Evolutionary conservation across 2,329 filamentous ascomycete genomes (phyloP).

Genomic region (Venturia effusa): DNA sequence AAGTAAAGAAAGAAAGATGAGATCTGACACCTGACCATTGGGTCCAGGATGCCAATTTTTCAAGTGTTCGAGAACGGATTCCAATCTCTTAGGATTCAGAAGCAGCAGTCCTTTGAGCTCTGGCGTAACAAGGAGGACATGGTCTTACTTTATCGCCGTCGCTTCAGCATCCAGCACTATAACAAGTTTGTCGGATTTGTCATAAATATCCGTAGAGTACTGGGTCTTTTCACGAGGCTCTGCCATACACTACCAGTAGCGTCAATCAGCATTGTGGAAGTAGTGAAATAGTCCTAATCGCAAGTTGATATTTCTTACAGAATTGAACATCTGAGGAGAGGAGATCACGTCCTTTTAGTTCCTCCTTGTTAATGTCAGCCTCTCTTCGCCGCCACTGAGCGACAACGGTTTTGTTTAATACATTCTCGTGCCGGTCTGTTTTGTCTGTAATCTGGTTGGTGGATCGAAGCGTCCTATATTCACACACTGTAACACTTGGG

Average conservation of each 20-base stretch:
- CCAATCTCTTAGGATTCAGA: constrained; percentile 39
- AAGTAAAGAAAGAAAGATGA: constrained; percentile 46
- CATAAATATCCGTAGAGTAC: constrained; percentile 23
- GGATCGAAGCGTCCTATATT: background rate
- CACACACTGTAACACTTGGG: too few species aligned
- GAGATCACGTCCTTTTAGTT: constrained; percentile 2
- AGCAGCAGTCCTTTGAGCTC: constrained; percentile 24
- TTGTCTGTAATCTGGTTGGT: constrained; percentile 15
- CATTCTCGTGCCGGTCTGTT: constrained; percentile 29
- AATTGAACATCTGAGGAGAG: constrained; percentile 9
- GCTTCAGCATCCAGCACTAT: constrained; percentile 33
- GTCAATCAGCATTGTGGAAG: constrained; percentile 13
- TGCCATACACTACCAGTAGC: constrained; percentile 19
- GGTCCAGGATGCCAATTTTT: constrained; percentile 53
- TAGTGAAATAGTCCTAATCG: background rate
- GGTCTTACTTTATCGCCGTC: constrained; percentile 44
- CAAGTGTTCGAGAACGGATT: constrained; percentile 37
- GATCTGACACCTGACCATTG: constrained; percentile 44
- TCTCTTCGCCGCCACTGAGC: constrained; percentile 26
- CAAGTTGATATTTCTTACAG: background rate
- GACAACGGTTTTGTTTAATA: constrained; percentile 24
- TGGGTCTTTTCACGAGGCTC: constrained; percentile 39
- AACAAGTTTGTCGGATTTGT: constrained; percentile 29
- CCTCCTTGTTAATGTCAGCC: too few species aligned
- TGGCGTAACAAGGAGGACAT: constrained; percentile 26